Evolutionary conservation across 2,329 filamentous ascomycete genomes (phyloP).

Genomic region (Penicillium sp.): DNA sequence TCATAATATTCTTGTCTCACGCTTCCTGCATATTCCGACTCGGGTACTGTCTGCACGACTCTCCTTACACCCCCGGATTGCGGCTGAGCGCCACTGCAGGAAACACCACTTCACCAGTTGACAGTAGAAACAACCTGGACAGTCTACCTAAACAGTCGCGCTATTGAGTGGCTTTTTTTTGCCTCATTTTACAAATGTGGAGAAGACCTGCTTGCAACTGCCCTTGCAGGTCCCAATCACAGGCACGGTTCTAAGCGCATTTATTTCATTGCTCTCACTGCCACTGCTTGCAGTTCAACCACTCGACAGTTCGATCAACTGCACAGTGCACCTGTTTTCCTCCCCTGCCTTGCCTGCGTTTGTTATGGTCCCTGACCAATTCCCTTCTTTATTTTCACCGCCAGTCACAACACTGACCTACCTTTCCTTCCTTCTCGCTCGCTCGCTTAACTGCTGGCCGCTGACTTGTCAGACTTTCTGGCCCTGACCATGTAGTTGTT

Average conservation of each 20-base stretch:
- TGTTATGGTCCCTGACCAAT: slow-evolving; percentile 15
- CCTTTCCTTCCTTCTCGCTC: slow-evolving; percentile 6
- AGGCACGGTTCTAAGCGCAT: neutral
- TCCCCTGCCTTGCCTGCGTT: slow-evolving; percentile 22
- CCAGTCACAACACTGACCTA: slow-evolving; percentile 20
- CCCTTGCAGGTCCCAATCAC: slow-evolving; percentile 20
- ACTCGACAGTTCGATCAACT: neutral
- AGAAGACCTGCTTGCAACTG: slow-evolving; percentile 7
- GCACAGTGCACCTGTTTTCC: neutral
- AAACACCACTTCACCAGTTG: neutral
- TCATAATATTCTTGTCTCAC: neutral
- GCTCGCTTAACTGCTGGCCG: slow-evolving; percentile 1
- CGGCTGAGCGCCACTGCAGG: slow-evolving; percentile 1
- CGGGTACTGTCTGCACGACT: neutral
- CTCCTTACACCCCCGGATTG: neutral
- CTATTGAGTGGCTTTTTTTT: neutral
- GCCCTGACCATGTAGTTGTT: slow-evolving; percentile 22
- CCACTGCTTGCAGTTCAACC: neutral
- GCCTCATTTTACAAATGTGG: neutral
- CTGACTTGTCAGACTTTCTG: slow-evolving; percentile 2
- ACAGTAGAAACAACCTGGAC: neutral
- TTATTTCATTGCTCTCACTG: slow-evolving; percentile 3
- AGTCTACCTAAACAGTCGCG: neutral
- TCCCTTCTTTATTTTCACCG: slow-evolving; percentile 23
- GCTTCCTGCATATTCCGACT: neutral